Base-by-base conservation (phyloP, 257 asterid species). In the Asclepias syriaca region DNA sequence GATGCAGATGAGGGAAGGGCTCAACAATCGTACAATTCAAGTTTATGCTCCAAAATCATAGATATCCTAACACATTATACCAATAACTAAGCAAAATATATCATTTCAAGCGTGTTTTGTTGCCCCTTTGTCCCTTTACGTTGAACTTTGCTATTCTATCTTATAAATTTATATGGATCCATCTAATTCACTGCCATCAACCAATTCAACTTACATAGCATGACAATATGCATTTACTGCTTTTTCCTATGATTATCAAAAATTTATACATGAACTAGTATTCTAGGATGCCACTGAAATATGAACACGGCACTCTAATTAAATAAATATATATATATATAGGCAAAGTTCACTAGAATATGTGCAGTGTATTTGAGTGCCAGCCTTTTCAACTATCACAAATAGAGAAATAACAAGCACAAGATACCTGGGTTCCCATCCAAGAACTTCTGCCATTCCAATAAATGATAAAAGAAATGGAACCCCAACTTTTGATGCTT, bases 361-460 rank as follows among this genome's bases (percentile, higher is more conserved):
- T n/a, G 0, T 43, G 24, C 14, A 56, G 13, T 34, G 67, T 13
- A 18, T 34, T 59, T 5, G 55, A 16, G 6, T 29, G 14, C 2
- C 43, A 69, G n/a, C 32, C 39, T 29, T 8, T 5, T 40, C 56
- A 1, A 27, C 29, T 18, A 11, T 49, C 54, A 43, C 6, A 58
- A 71, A 55, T 54, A 32, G 22, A 21, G 71, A 73, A 54, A 50
- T 63, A 68, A 72, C 69, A 66, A 65, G 66, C 68, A 79, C 70
- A 66, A 45, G 76, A 70, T 80, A 94, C 99, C 97, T 89, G 10
- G 93, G 95, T 75, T 90, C 96, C 97, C 97, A 94, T 50, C 97
- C 97, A 77, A 94, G 96, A 19, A 94, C 81, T 80, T 89, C 95
- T 0, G 95, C 97, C 97, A 94, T 91, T 79, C 99, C 99, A 72